phyloP scores from a whole-genome alignment of 805 yeast species.

The Nakazawaea pomicola region DNA sequence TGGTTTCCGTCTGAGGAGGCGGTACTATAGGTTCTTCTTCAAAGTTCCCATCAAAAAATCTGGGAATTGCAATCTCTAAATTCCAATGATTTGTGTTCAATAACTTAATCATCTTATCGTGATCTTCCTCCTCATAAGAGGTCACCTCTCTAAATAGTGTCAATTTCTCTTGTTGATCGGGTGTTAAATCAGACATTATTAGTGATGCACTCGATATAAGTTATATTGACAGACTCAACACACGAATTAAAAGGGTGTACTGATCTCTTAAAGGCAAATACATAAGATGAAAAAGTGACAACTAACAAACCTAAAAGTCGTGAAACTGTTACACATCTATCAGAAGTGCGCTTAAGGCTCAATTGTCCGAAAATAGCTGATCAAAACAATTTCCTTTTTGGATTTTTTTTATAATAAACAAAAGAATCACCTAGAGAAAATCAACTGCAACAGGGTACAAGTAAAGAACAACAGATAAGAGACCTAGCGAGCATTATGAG shows the following conservation, averaged over 20 bases:
- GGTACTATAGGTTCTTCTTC: constrained; percentile 15
- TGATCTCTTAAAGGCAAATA: not conserved
- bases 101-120: constrained; percentile 40
- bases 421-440: no score
- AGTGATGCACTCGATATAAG: not conserved
- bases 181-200: constrained; percentile 20
- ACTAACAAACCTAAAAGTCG: not conserved
- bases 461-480: no score
- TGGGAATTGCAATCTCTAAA: constrained; percentile 54
- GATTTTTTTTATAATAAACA: not conserved
- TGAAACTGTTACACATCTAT: not conserved
- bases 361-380: not conserved
- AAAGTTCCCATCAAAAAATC: constrained; percentile 55
- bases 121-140: constrained; percentile 41
- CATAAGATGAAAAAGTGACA: not conserved
- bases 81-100: constrained; percentile 53
- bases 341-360: not conserved
- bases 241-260: no score
- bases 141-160: constrained; percentile 48
- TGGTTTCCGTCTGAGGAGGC: not conserved
- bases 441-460: no score
- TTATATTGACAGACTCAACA: not conserved
- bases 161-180: constrained; percentile 37
- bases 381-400: not conserved
- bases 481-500: constrained; percentile 1